Base-by-base conservation (phyloP, 768 basidiomycete species). In the Lactarius sp. region DNA sequence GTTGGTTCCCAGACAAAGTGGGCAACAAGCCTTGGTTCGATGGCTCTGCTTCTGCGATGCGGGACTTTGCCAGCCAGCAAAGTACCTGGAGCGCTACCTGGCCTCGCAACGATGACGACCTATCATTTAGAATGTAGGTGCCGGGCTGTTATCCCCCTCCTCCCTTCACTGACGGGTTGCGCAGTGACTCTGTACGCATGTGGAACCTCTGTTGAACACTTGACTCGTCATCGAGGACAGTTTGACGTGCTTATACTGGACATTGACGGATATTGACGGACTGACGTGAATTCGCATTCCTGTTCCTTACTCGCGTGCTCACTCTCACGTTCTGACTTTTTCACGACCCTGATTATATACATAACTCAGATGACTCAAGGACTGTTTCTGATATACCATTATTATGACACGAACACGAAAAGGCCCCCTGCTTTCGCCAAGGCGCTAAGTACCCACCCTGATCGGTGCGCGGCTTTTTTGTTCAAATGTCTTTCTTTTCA, bases 71-170 rank as follows among this genome's bases (percentile, higher is more conserved):
- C 18, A 61, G 72, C 8, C 81, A 77, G 4, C 81, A 88, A 73
- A 75, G 76, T 42, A 78, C 80, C 56, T 94, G 92, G 92, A 81
- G 80, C 66, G 78, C 82, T 56, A 88, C 87, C 9, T 94, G 92
- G 92, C 85, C 89, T 3, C 72, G 78, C 6, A 80, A 78, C 56
- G 77, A 83, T 10, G 79, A 83, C 62, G 79, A 83, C 55, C 79
- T 87, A 36, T 85, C 87, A 2, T 82, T 94, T 76, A 80, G 87
- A 49, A 81, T 94, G 85, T 88, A 69, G 61, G 75, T 72, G 4
- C 49, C 33, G 31, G 31, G 58, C 46, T 37, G 31, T 46, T 18
- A 51, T 33, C 46, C 14, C 16, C 8, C 9, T 14, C 41, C 3
- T 36, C 31, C 22, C 39, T 27, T n/a, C 7, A 47, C 41, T 57